These are phyloP conservation scores for Candida dendrica DNA, from an alignment of 805 yeast genomes.

Conservation along the genomic window DNA sequence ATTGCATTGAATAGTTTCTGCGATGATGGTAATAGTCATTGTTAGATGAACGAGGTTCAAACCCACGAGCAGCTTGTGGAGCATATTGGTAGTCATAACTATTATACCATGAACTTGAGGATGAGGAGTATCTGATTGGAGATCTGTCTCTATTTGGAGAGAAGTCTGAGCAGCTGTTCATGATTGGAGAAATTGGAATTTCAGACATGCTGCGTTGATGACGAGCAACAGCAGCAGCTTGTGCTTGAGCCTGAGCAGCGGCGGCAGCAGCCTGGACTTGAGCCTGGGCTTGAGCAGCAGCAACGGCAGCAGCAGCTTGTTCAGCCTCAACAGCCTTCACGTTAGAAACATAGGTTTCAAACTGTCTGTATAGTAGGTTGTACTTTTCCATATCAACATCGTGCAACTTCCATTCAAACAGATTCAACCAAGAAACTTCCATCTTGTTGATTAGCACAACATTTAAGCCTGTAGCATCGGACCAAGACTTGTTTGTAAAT, in stretches of 20 bases:
- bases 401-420: slow-evolving; percentile 53
- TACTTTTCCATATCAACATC: slow-evolving; percentile 23
- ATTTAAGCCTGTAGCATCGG: slow-evolving; percentile 84
- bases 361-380: slow-evolving; percentile 16
- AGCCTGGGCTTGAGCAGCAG: not conserved
- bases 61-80: not conserved
- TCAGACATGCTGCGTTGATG: not conserved
- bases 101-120: not conserved
- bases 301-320: not conserved
- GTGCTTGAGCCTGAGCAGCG: not conserved
- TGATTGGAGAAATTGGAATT: slow-evolving; percentile 12
- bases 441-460: slow-evolving; percentile 50
- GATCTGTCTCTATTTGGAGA: slow-evolving; percentile 11
- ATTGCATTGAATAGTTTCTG: slow-evolving; percentile 11
- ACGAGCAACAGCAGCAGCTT: not conserved
- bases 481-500: slow-evolving; percentile 92
- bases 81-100: not conserved
- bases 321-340: slow-evolving; percentile 14
- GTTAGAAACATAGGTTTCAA: slow-evolving; percentile 15
- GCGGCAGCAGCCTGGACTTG: slow-evolving; percentile 1
- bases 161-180: slow-evolving; percentile 10
- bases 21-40: slow-evolving; percentile 5
- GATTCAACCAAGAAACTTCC: slow-evolving; percentile 66
- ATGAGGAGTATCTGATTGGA: slow-evolving; percentile 5
- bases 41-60: not conserved